Percentiles rank a stretch among this genome's conserved stretches.
Conservation (phyloP, 169 alveolate species). For the Cryptosporidium viatorum region DNA sequence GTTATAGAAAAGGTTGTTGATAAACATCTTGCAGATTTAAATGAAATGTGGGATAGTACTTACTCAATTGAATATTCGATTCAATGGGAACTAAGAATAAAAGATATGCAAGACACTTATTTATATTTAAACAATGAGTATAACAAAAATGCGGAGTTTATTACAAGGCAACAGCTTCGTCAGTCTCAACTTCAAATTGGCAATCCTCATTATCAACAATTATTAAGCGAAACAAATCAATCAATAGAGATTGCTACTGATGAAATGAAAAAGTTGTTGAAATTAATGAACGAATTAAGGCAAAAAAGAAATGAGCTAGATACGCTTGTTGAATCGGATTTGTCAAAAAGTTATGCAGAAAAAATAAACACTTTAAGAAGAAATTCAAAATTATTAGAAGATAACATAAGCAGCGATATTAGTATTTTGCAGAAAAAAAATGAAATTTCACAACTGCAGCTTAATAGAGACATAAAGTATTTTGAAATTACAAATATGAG, state of each 20-base stretch:
- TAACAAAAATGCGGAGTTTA: conserved; percentile 40
- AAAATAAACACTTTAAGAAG: conserved; percentile 47
- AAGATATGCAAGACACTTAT: conserved; percentile 72
- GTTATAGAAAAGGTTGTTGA: conserved; percentile 55
- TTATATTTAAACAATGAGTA: conserved; percentile 50
- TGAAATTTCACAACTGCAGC: conserved; percentile 43
- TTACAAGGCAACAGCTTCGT: conserved; percentile 66
- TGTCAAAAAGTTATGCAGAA: conserved; percentile 63
- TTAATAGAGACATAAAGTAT: conserved; percentile 62
- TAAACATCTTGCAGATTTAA: conserved; percentile 51
- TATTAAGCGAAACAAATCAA: conserved; percentile 55
- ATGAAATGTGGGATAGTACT: conserved; percentile 74
- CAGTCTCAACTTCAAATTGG: conserved; percentile 61
- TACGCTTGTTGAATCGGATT: conserved; percentile 57
- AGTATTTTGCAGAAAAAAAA: conserved; percentile 48
- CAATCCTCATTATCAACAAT: conserved; percentile 49
- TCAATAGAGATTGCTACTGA: conserved; percentile 47
- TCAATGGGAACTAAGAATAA: conserved; percentile 68
- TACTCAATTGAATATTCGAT: conserved; percentile 66
- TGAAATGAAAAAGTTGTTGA: conserved; percentile 60
- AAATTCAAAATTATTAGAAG: conserved; percentile 49
- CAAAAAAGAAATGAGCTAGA: conserved; percentile 70
- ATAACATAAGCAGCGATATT: conserved; percentile 45
- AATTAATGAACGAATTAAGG: conserved; percentile 60
- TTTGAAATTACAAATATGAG: conserved; percentile 56